These are phyloP conservation scores for Alternaria solani DNA, from an alignment of 2,329 filamentous ascomycete species.

Conservation along the genomic window DNA sequence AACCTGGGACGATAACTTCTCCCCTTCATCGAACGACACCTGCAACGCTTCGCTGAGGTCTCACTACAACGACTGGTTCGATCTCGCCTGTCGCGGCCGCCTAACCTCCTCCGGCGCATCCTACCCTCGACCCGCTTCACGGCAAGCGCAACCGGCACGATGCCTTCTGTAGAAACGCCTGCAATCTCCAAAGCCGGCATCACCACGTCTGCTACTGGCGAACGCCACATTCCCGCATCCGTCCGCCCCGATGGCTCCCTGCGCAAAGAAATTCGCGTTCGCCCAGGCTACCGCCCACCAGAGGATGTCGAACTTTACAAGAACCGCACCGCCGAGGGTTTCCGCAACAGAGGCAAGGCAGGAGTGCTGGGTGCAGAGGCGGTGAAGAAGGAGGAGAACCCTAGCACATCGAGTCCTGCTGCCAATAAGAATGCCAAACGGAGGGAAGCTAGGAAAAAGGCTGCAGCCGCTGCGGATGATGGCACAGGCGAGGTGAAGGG, in stretches of 20 bases:
- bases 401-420: conserved; percentile 59
- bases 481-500: conserved; percentile 62
- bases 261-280: conserved; percentile 92
- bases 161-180: conserved; percentile 44
- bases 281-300: conserved; percentile 90
- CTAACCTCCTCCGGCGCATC: conserved; percentile 8
- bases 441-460: conserved; percentile 71
- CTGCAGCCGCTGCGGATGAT: conserved; percentile 48
- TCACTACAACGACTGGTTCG: conserved; percentile 3
- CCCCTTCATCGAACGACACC: not conserved
- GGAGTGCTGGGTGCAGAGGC: conserved; percentile 77
- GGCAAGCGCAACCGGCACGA: conserved; percentile 21
- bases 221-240: conserved; percentile 89
- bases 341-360: conserved; percentile 74
- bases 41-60: not conserved
- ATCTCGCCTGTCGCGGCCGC: not conserved
- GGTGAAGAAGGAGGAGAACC: conserved; percentile 55
- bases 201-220: conserved; percentile 75
- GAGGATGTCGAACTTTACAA: conserved; percentile 98
- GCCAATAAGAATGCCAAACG: conserved; percentile 89
- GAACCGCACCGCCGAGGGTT: conserved; percentile 86
- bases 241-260: conserved; percentile 85
- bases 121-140: not conserved
- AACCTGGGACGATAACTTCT: not conserved
- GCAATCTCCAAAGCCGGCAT: conserved; percentile 61